Evolutionary conservation across 352 stramenopile genomes (phyloP).

Genomic region (Phytophthora quininea): DNA sequence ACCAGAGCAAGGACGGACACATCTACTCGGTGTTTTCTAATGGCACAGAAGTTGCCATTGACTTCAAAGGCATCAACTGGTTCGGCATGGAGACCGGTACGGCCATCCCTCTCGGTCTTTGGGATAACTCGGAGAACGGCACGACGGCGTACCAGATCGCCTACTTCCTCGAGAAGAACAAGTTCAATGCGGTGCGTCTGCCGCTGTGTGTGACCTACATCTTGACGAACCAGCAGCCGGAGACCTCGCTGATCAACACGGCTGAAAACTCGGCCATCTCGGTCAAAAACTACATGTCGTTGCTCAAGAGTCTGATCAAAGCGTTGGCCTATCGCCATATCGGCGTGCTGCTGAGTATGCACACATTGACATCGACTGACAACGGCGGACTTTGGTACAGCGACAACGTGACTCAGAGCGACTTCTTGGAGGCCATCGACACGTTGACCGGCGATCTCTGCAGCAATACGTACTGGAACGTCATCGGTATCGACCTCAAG

Average conservation of each 20-base stretch:
- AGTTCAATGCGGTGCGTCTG: constrained; percentile 51
- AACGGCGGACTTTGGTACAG: constrained; percentile 52
- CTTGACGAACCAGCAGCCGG: constrained; percentile 56
- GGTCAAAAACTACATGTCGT: constrained; percentile 50
- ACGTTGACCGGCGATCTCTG: constrained; percentile 52
- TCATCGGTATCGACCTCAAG: constrained; percentile 77
- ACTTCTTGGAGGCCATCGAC: constrained; percentile 53
- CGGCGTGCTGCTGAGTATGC: constrained; percentile 53
- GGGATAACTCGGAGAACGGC: constrained; percentile 64
- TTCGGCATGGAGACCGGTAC: constrained; percentile 66
- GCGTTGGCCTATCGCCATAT: constrained; percentile 32
- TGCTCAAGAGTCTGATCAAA: constrained; percentile 55
- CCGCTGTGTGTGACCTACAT: constrained; percentile 58
- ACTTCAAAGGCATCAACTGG: constrained; percentile 80
- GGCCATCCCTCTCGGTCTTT: constrained; percentile 62
- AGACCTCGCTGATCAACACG: constrained; percentile 47
- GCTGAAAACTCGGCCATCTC: constrained; percentile 63
- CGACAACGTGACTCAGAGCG: constrained; percentile 36
- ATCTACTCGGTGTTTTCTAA: constrained; percentile 57
- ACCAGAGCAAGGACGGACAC: constrained; percentile 64
- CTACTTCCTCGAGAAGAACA: constrained; percentile 46
- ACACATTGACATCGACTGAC: constrained; percentile 39
- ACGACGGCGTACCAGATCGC: constrained; percentile 57
- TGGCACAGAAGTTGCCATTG: constrained; percentile 47
- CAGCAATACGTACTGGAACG: constrained; percentile 72